Conservation (phyloP, 2,329 filamentous ascomycete species). For the Ophiostoma sp. region DNA sequence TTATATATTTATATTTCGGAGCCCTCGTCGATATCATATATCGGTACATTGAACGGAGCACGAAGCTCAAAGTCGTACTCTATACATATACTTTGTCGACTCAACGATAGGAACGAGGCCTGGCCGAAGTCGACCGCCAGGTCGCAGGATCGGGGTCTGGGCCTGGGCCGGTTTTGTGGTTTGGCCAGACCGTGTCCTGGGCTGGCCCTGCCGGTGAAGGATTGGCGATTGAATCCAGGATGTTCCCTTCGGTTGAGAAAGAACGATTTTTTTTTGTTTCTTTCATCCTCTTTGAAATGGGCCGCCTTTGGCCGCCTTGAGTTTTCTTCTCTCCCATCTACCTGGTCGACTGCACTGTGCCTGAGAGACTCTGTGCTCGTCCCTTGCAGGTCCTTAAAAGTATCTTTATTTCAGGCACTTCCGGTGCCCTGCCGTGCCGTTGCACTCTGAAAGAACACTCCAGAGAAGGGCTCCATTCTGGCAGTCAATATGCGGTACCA, state of each 20-base stretch:
- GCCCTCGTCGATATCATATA: neutral
- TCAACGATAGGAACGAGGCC: neutral
- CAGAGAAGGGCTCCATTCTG: neutral
- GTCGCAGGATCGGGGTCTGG: neutral
- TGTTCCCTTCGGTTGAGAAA: no score
- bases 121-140: neutral
- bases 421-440: neutral
- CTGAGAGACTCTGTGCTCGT: no score
- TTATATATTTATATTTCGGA: neutral
- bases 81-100: neutral
- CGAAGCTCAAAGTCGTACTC: no score
- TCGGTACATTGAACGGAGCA: no score
- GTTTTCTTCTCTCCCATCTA: neutral
- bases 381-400: neutral
- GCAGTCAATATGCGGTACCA: constrained; percentile 2
- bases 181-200: neutral
- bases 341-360: neutral
- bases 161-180: neutral
- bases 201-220: neutral
- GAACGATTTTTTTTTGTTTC: neutral
- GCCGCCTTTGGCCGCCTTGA: neutral
- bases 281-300: neutral
- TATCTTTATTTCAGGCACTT: neutral
- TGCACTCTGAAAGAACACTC: neutral
- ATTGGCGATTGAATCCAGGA: no score